phyloP scores from a whole-genome alignment of 2,329 filamentous ascomycete species.

The Akanthomyces muscarius region DNA sequence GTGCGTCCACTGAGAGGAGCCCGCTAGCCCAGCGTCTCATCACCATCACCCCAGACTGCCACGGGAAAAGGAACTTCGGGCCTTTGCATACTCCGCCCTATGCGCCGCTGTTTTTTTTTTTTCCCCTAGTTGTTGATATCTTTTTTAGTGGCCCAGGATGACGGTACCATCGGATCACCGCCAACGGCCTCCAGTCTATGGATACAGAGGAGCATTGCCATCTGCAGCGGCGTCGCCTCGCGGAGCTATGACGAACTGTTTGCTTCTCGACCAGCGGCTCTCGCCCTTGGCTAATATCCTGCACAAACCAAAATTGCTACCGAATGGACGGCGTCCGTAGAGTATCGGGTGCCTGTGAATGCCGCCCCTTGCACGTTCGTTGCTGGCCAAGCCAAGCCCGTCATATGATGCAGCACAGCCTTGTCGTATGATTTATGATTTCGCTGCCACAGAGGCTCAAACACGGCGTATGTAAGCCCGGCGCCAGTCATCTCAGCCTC shows the following conservation, averaged over 20 bases:
- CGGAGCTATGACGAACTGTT: too few species aligned
- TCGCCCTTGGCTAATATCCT: too few species aligned
- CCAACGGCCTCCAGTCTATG: background rate
- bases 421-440: background rate
- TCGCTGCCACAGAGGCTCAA: too few species aligned
- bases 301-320: too few species aligned
- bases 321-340: too few species aligned
- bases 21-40: background rate
- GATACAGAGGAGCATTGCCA: too few species aligned
- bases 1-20: background rate
- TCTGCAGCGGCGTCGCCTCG: too few species aligned
- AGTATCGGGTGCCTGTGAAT: too few species aligned
- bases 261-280: too few species aligned
- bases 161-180: background rate
- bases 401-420: background rate
- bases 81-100: background rate
- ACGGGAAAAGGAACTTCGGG: background rate
- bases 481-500: constrained; percentile 14
- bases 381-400: background rate
- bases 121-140: background rate
- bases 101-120: background rate
- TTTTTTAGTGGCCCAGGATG: background rate
- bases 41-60: background rate
- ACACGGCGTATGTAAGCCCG: background rate
- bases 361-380: background rate